phyloP scores from a whole-genome alignment of 352 stramenopile species.

The Phytophthora foliorum region DNA sequence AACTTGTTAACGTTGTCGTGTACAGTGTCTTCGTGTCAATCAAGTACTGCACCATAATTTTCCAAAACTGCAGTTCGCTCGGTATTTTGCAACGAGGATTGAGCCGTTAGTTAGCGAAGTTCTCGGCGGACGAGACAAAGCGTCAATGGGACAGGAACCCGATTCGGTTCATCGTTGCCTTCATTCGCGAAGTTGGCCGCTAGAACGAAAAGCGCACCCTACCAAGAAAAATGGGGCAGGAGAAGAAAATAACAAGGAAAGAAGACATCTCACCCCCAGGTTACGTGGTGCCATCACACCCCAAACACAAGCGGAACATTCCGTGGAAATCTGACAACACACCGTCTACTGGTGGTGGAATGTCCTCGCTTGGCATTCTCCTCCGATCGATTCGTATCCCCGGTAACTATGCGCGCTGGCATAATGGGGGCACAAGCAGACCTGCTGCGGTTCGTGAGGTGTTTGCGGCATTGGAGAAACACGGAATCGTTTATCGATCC shows the following conservation, averaged over 20 bases:
- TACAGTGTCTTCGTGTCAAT: neutral
- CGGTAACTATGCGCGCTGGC: neutral
- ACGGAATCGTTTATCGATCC: neutral
- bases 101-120: too few species aligned
- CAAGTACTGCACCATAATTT: neutral
- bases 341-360: too few species aligned
- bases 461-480: neutral
- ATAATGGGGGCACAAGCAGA: neutral
- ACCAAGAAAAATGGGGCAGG: neutral
- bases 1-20: too few species aligned
- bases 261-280: too few species aligned
- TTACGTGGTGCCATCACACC: too few species aligned
- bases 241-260: neutral
- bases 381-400: neutral
- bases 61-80: neutral
- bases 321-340: neutral
- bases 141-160: neutral
- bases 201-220: neutral
- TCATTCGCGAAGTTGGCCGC: neutral
- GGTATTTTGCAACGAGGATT: neutral
- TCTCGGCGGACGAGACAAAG: neutral
- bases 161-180: neutral
- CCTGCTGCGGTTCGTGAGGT: neutral
- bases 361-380: neutral
- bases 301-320: neutral